These are phyloP conservation scores for Andrographis paniculata DNA, from an alignment of 305 asterid genomes.

Conservation along the genomic window DNA sequence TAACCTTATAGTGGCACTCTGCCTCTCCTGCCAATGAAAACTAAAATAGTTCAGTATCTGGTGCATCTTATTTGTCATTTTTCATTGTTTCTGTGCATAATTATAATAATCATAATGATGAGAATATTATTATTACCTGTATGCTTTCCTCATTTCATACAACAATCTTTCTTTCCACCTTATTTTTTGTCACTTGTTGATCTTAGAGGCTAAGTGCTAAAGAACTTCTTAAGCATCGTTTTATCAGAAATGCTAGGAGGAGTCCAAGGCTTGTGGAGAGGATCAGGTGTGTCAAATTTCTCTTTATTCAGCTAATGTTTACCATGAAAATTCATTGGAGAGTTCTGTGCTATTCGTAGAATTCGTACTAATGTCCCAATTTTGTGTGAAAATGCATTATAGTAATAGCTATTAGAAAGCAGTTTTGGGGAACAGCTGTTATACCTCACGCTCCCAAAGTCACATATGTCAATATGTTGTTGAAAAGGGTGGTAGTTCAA, in stretches of 20 bases:
- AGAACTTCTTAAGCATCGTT: slow-evolving; percentile 73
- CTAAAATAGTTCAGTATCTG: too few relatives aligned
- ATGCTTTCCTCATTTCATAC: slow-evolving; percentile 5
- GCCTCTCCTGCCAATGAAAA: too few relatives aligned
- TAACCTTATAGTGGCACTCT: too few relatives aligned
- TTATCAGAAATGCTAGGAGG: slow-evolving; percentile 67
- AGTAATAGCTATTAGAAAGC: too few relatives aligned
- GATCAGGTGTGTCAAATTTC: slow-evolving; percentile 46
- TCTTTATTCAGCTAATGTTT: slow-evolving; percentile 2
- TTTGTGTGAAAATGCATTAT: too few relatives aligned
- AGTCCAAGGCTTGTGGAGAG: slow-evolving; percentile 73
- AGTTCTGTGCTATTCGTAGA: too few relatives aligned
- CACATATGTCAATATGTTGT: neutral
- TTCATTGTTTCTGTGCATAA: too few relatives aligned
- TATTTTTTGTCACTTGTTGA: slow-evolving; percentile 3
- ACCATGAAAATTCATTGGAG: slow-evolving; percentile 1
- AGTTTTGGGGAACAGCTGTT: neutral
- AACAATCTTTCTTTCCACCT: slow-evolving; percentile 1
- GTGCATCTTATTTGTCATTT: too few relatives aligned
- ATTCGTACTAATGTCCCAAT: too few relatives aligned
- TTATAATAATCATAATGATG: neutral
- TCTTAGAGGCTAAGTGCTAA: slow-evolving; percentile 70
- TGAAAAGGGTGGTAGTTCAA: slow-evolving; percentile 1
- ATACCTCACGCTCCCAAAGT: neutral
- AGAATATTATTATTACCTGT: neutral